Conservation (phyloP, 2,329 filamentous ascomycete species). For the Xylaria sp. region DNA sequence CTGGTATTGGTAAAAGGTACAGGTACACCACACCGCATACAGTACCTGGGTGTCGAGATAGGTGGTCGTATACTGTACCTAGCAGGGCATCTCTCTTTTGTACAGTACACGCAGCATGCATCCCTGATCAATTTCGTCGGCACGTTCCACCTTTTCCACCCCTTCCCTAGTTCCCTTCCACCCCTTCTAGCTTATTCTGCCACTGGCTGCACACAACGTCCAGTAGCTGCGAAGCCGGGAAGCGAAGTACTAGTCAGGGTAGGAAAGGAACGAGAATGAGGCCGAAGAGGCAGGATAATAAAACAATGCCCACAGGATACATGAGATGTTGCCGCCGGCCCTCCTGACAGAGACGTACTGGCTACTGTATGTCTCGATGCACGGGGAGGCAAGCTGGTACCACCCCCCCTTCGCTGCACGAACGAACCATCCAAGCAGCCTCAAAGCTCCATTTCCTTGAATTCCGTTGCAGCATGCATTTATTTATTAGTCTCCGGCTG, state of each 20-base stretch:
- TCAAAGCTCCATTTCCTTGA: conserved; percentile 47
- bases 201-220: conserved; percentile 18
- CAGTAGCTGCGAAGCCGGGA: conserved; percentile 37
- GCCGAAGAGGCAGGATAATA: conserved; percentile 35
- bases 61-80: conserved; percentile 5
- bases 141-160: conserved; percentile 31
- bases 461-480: conserved; percentile 44
- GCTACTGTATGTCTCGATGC: conserved; percentile 31
- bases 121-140: conserved; percentile 29
- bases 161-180: conserved; percentile 18
- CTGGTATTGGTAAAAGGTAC: not conserved
- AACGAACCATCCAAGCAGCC: conserved; percentile 48
- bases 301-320: conserved; percentile 25
- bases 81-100: not conserved
- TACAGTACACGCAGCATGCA: not conserved
- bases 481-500: conserved; percentile 38
- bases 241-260: conserved; percentile 29
- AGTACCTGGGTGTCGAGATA: conserved; percentile 14
- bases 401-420: conserved; percentile 40
- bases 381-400: conserved; percentile 31
- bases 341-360: conserved; percentile 21
- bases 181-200: conserved; percentile 32
- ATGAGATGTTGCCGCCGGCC: conserved; percentile 2
- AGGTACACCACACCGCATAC: not conserved
- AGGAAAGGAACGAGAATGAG: conserved; percentile 36